These are phyloP conservation scores for Ascocoryne sarcoides DNA, from an alignment of 2,329 filamentous ascomycete genomes.

Conservation along the genomic window DNA sequence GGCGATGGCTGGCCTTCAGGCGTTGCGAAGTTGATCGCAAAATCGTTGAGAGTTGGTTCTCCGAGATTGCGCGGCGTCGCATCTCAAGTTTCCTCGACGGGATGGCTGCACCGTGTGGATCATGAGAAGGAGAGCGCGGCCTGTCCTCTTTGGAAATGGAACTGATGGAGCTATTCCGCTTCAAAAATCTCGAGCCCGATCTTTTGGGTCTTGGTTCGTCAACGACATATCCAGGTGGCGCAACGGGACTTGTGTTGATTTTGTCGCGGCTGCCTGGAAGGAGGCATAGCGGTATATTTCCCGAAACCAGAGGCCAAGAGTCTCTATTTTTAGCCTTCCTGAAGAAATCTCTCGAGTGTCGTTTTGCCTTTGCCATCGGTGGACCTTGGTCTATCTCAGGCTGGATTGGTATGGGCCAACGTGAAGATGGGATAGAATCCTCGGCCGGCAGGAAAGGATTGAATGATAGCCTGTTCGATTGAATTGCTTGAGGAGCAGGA, in stretches of 20 bases:
- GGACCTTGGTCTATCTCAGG: conserved; percentile 6
- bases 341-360: conserved; percentile 9
- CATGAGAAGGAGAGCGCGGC: not conserved
- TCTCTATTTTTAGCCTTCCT: conserved; percentile 18
- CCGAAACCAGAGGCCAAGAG: conserved; percentile 24
- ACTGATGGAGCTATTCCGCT: not conserved
- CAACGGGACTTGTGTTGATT: conserved; percentile 18
- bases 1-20: conserved; percentile 13
- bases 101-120: too few relatives aligned
- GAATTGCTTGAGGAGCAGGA: conserved; percentile 5
- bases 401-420: not conserved
- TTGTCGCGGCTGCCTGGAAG: conserved; percentile 12
- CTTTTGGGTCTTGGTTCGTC: conserved; percentile 15
- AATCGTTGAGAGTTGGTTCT: conserved; percentile 20
- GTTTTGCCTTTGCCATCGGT: conserved; percentile 11
- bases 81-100: not conserved
- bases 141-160: not conserved
- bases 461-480: conserved; percentile 5
- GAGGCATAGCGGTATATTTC: conserved; percentile 9
- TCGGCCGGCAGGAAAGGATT: conserved; percentile 8
- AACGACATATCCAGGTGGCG: conserved; percentile 22
- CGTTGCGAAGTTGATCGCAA: conserved; percentile 22
- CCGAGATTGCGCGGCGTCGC: conserved; percentile 17
- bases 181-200: not conserved
- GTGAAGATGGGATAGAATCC: conserved; percentile 2